Base-by-base conservation (phyloP, 192 early-diverging fungal species). In the Coemansia sp. region DNA sequence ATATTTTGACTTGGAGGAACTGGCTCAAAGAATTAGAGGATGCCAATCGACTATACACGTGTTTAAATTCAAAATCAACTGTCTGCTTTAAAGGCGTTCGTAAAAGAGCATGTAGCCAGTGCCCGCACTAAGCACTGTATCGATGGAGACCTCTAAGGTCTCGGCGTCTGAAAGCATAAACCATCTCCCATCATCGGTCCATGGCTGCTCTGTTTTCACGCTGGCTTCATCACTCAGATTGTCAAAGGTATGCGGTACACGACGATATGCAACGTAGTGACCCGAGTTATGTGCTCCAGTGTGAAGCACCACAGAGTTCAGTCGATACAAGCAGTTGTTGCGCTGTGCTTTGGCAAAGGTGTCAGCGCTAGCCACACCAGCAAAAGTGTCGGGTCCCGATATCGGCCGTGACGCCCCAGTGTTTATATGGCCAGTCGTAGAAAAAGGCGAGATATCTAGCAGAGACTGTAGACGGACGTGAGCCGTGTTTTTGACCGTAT, bases 231-330 rank as follows among this genome's bases (percentile, higher is more conserved):
- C 57, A 6, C 41, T 57, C 14, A 11, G 21, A 1, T 8, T 24
- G 6, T 61, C 31, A 9, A 40, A 31, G 54, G 17, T 45, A 16
- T 56, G 35, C 9, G 54, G 24, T 3, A 89, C 86, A 3, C 89
- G 75, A 24, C 96, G 86, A 72, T 95, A 96, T 0, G 94, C 90
- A 33, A 93, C 86, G 86, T 94, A 98, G 64, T 98, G 96, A 7
- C 96, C 96, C 3, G 87, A 90, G 42, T 95, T 86, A 75, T 98
- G 96, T 1, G 76, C 81, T 6, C 96, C 96, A 29, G 87, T 81
- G 69, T 98, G 96, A 2, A 95, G 83, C 27, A 98, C 89, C 5
- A 95, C 90, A 10, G 94, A 87, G 34, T 76, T 84, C 16, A 98
- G 79, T 10, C 86, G 86, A 69, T 97, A 98, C 27, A 79, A 68